A percentile compares a stretch with the other conserved stretches of the same genome.
phyloP scores from a whole-genome alignment of 495 filamentous ascomycete genomes.

The Trichoderma parareesei region DNA sequence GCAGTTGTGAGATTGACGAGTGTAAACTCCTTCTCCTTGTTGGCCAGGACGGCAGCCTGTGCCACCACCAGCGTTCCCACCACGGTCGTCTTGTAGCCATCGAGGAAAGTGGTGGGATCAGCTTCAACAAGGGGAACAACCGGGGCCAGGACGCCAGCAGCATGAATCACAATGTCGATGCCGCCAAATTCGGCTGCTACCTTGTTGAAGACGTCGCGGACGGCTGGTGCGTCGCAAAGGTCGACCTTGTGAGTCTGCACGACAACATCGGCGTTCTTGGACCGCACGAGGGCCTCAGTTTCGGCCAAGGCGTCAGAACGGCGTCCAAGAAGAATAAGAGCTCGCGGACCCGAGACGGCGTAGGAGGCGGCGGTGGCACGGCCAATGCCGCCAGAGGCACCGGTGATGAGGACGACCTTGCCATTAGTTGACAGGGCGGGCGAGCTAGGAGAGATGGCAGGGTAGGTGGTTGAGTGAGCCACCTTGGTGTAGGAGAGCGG shows the following conservation, averaged over 20 bases:
- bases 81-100: slow-evolving; percentile 30
- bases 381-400: slow-evolving; percentile 39
- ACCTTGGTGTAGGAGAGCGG: slow-evolving; percentile 12
- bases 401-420: slow-evolving; percentile 34
- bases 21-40: slow-evolving; percentile 17
- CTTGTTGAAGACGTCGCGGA: neutral
- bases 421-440: slow-evolving; percentile 21
- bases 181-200: neutral
- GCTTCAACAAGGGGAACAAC: slow-evolving; percentile 20
- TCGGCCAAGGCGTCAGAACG: neutral
- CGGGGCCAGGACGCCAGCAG: slow-evolving; percentile 25
- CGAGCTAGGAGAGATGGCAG: slow-evolving; percentile 24
- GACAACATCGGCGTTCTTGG: too few species aligned
- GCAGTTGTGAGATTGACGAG: slow-evolving; percentile 27
- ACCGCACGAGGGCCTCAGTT: too few species aligned
- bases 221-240: neutral
- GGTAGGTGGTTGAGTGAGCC: slow-evolving; percentile 30
- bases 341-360: slow-evolving; percentile 27
- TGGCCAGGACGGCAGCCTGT: slow-evolving; percentile 23
- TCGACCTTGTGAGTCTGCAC: neutral
- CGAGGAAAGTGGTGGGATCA: slow-evolving; percentile 20
- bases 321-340: slow-evolving; percentile 13
- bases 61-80: slow-evolving; percentile 24
- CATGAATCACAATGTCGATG: slow-evolving; percentile 32
- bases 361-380: slow-evolving; percentile 30